Conservation (phyloP, 2,329 filamentous ascomycete genomes). For the Rhynchosporium graminicola region DNA sequence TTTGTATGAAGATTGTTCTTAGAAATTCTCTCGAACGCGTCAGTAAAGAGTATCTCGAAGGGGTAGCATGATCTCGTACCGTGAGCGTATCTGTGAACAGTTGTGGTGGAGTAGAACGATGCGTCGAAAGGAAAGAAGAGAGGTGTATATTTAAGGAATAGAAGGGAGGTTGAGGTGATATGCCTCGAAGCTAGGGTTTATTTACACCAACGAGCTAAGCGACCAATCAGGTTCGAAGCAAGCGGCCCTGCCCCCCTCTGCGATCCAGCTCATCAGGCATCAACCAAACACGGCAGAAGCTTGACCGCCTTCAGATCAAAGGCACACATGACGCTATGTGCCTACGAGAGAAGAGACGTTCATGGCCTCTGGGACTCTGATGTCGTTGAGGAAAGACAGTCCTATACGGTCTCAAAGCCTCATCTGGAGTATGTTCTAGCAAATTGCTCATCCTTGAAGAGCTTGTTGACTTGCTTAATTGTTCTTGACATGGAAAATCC, state of each 20-base stretch:
- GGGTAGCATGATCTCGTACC: neutral
- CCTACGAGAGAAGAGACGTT: too few species aligned
- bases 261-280: too few species aligned
- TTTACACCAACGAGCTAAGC: neutral
- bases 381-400: too few species aligned
- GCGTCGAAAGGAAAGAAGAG: neutral
- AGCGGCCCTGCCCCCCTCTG: neutral
- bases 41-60: neutral
- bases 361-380: too few species aligned
- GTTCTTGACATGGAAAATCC: too few species aligned
- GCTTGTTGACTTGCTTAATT: too few species aligned
- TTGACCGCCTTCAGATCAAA: too few species aligned
- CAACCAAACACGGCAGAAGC: too few species aligned
- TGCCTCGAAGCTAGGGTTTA: neutral
- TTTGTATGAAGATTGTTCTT: neutral
- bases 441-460: too few species aligned
- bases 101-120: neutral
- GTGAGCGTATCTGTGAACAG: neutral
- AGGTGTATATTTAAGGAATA: neutral
- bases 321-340: too few species aligned
- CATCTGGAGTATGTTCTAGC: too few species aligned
- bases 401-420: too few species aligned
- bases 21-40: neutral
- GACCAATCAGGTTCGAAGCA: constrained; percentile 1
- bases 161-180: neutral